Evolutionary conservation across 1,139 yeast genomes (phyloP), one percentile per base, ranked within the genome.

Genomic region (Blastobotrys serpentis): DNA sequence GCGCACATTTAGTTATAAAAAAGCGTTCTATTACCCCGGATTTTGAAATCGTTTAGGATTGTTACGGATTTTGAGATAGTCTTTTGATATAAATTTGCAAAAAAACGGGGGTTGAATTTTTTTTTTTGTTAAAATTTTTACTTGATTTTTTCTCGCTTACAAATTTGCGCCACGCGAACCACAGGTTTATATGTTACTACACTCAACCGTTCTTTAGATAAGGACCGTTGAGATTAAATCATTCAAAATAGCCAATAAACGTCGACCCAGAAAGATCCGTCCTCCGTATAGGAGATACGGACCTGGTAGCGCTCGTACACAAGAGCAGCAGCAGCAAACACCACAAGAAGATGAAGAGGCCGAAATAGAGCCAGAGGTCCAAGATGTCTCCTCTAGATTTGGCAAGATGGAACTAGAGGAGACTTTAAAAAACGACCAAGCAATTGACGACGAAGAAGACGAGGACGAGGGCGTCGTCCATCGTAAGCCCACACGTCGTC

Each of bases 231-330:
- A 11, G 6, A n/a, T n/a, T n/a, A n/a, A n/a, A n/a, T n/a, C n/a
- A 18, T 26, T 40, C 73, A 72, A 63, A 53, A 88, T 88, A 81
- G 95, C 89, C 42, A 88, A 88, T 67, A 88, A 88, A 68, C 70
- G 90, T 63, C 76, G 96, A 66, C 89, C 96, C 13, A 85, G 85
- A 73, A 84, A 88, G 74, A 73, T 77, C 49, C 81, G 84, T 65
- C 81, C 84, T 59, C 86, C 92, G 39, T 88, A 86, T 68, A 76
- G 82, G 69, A 78, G 84, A 68, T 57, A 48, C 54, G 62, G 52
- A 61, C 72, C 59, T 42, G 57, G 55, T 36, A 26, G 34, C 11
- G 10, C 36, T 4, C 30, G 44, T 19, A 17, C 19, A 25, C 32
- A 19, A 34, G 34, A 33, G 32, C 45, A 42, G 21, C 37, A 25